Conservation (phyloP, 352 stramenopile genomes). For the Globisporangium radiosum region DNA sequence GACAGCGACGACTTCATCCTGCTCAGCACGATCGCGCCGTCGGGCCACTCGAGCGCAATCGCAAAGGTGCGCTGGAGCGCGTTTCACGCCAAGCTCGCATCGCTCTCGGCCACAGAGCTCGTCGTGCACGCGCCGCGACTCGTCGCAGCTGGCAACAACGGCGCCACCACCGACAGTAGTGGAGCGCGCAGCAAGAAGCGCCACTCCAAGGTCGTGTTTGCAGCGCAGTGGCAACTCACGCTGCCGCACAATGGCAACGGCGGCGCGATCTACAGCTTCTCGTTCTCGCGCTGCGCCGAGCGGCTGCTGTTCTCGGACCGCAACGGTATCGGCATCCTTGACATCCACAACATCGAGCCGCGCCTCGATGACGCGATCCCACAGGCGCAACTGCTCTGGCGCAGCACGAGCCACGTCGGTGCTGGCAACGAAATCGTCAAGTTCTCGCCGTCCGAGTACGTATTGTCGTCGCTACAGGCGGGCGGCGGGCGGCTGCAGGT, state of each 20-base stretch:
- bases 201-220: constrained; percentile 27
- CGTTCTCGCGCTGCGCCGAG: constrained; percentile 61
- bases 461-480: constrained; percentile 48
- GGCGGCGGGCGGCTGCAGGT: constrained; percentile 34
- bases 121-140: constrained; percentile 62
- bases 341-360: constrained; percentile 24
- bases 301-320: constrained; percentile 48
- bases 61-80: constrained; percentile 66
- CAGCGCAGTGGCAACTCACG: constrained; percentile 34
- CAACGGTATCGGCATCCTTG: constrained; percentile 41
- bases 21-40: constrained; percentile 44
- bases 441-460: constrained; percentile 64
- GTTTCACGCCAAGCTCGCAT: constrained; percentile 71
- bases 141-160: neutral
- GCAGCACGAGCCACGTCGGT: constrained; percentile 12
- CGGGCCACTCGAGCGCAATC: constrained; percentile 51
- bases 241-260: constrained; percentile 16
- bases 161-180: neutral
- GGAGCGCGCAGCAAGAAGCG: neutral
- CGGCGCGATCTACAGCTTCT: constrained; percentile 31
- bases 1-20: constrained; percentile 85
- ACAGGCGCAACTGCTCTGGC: constrained; percentile 27
- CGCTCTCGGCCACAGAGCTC: constrained; percentile 53
- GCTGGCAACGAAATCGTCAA: constrained; percentile 49
- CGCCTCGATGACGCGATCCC: constrained; percentile 2